Conservation (phyloP, 495 filamentous ascomycete genomes). For the Aspergillus carlsbadensis region DNA sequence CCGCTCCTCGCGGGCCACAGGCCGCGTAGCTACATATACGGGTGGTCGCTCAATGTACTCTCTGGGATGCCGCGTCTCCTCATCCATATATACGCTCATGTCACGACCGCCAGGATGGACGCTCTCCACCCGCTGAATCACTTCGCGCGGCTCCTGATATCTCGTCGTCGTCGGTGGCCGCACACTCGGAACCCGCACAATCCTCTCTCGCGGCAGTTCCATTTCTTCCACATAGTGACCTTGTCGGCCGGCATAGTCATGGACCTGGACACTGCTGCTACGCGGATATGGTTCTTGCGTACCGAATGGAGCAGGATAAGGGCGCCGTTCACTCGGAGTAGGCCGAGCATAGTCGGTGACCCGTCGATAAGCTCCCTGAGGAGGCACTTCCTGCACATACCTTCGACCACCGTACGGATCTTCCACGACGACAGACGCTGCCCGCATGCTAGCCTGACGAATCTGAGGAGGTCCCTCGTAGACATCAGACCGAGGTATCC, state of each 20-base stretch:
- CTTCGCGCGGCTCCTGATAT: constrained; percentile 53
- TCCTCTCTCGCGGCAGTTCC: constrained; percentile 49
- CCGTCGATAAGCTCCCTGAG: constrained; percentile 39
- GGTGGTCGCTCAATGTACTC: constrained; percentile 45
- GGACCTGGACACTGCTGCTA: constrained; percentile 40
- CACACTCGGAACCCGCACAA: constrained; percentile 57
- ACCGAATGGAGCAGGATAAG: constrained; percentile 32
- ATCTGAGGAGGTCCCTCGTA: constrained; percentile 38
- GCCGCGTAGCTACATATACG: constrained; percentile 31
- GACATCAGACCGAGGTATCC: constrained; percentile 31
- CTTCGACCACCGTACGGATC: constrained; percentile 42
- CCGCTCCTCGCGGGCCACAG: constrained; percentile 33
- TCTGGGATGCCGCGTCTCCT: constrained; percentile 32
- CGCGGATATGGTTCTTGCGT: constrained; percentile 37
- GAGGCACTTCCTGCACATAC: constrained; percentile 48
- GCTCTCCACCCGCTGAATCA: constrained; percentile 49
- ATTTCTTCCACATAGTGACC: constrained; percentile 42
- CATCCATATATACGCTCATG: constrained; percentile 40
- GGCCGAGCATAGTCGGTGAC: constrained; percentile 45
- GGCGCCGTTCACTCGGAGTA: constrained; percentile 30
- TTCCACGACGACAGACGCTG: constrained; percentile 40
- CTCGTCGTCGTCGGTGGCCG: constrained; percentile 49
- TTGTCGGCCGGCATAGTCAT: constrained; percentile 42
- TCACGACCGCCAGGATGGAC: constrained; percentile 48
- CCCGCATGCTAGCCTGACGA: constrained; percentile 39